These are phyloP conservation scores for Talaromyces borbonicus DNA, from an alignment of 495 filamentous ascomycete genomes.

Conservation along the genomic window DNA sequence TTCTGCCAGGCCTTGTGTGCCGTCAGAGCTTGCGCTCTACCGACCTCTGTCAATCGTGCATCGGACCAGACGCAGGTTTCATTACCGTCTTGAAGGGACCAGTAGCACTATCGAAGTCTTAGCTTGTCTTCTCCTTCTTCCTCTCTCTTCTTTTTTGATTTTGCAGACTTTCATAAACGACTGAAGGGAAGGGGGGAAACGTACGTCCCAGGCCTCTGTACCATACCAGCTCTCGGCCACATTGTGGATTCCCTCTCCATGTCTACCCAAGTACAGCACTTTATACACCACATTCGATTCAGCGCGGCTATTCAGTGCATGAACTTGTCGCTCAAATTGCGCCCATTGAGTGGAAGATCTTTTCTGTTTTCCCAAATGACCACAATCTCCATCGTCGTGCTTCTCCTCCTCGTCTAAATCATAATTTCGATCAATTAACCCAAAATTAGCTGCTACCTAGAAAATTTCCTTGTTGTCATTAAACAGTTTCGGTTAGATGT, in stretches of 20 bases:
- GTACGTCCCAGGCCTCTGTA: slow-evolving; percentile 54
- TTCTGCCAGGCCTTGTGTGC: slow-evolving; percentile 56
- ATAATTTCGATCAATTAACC: slow-evolving; percentile 49
- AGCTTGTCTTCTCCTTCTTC: too few relatives aligned
- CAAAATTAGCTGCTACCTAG: slow-evolving; percentile 48
- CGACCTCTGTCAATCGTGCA: slow-evolving; percentile 53
- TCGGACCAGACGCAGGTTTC: slow-evolving; percentile 59
- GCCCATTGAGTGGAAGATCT: slow-evolving; percentile 51
- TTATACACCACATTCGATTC: slow-evolving; percentile 41
- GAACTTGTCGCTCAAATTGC: slow-evolving; percentile 46
- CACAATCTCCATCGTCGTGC: background rate
- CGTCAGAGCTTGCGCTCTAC: slow-evolving; percentile 52
- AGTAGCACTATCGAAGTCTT: slow-evolving; percentile 47
- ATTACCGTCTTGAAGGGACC: slow-evolving; percentile 64
- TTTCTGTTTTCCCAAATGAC: too few relatives aligned
- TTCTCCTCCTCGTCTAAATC: slow-evolving; percentile 22
- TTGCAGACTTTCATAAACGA: too few relatives aligned
- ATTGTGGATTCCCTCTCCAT: slow-evolving; percentile 67
- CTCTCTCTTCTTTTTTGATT: background rate
- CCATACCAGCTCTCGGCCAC: slow-evolving; percentile 57
- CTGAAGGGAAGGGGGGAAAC: slow-evolving; percentile 7
- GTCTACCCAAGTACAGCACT: slow-evolving; percentile 59
- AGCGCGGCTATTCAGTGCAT: slow-evolving; percentile 39
- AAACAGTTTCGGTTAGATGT: background rate
- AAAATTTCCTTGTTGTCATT: too few relatives aligned